A percentile compares a stretch with the other conserved stretches of the same genome.
phyloP scores from a whole-genome alignment of 129 eudicot species.

The Arctium minus region DNA sequence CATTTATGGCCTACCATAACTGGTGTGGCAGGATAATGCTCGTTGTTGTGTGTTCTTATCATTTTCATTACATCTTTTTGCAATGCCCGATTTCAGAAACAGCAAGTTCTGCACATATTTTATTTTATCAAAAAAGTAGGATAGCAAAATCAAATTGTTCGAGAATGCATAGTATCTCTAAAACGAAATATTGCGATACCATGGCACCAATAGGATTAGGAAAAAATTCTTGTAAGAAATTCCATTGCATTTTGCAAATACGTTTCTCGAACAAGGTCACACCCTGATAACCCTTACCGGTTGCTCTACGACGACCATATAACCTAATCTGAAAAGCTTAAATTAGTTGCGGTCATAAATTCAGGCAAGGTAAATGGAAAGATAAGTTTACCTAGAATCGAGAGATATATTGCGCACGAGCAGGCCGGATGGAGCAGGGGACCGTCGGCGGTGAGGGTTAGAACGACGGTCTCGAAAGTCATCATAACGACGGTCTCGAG shows the following conservation, averaged over 20 bases:
- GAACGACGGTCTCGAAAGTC: conserved; percentile 45
- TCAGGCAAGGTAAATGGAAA: not conserved
- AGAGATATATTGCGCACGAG: conserved; percentile 93
- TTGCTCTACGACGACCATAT: not conserved
- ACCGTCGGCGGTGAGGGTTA: conserved; percentile 41
- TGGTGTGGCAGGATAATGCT: not conserved
- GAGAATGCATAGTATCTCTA: not conserved
- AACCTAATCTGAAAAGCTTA: not conserved
- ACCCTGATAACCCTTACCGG: not conserved
- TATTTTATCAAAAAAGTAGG: not conserved
- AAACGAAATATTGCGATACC: not conserved
- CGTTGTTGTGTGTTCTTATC: not conserved
- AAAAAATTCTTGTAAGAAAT: not conserved
- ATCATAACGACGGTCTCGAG: conserved; percentile 44
- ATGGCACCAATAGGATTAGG: conserved; percentile 1
- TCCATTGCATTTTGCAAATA: not conserved
- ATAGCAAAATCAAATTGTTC: not conserved
- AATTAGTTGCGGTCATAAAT: not conserved
- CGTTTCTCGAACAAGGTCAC: not conserved
- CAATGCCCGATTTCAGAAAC: not conserved
- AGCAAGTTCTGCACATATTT: not conserved
- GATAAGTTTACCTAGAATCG: conserved; percentile 48
- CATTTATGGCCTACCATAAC: not conserved
- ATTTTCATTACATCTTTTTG: not conserved
- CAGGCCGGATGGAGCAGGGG: conserved; percentile 78